A percentile compares a stretch with the other conserved stretches of the same genome.
Evolutionary conservation across 805 yeast genomes (phyloP).

Genomic region (Zygoascus bituminiphila): DNA sequence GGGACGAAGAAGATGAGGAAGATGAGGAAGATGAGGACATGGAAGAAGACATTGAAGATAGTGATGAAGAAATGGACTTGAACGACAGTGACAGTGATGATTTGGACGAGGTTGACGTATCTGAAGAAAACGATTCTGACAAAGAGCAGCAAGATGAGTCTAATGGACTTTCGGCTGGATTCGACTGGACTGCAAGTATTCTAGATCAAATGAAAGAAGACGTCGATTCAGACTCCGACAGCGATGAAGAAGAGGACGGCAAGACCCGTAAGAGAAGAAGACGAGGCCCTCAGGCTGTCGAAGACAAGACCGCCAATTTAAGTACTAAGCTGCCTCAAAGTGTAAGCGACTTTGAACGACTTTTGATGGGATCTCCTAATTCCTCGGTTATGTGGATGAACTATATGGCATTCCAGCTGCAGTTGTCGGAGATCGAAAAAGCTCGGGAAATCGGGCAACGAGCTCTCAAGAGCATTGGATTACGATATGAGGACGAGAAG

Average conservation of each 20-base stretch:
- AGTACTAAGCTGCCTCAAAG: conserved; percentile 86
- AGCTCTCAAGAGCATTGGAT: conserved; percentile 82
- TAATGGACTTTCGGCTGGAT: conserved; percentile 71
- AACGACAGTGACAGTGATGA: conserved; percentile 21
- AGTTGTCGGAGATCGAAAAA: conserved; percentile 85
- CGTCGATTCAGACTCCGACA: conserved; percentile 36
- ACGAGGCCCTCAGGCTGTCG: conserved; percentile 44
- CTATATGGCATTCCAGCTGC: conserved; percentile 96
- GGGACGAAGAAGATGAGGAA: conserved; percentile 20
- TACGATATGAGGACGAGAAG: conserved; percentile 88
- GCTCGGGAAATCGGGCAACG: conserved; percentile 91
- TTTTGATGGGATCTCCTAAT: conserved; percentile 85
- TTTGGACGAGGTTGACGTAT: conserved; percentile 29
- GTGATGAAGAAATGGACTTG: conserved; percentile 21
- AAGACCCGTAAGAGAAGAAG: conserved; percentile 21
- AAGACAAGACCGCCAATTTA: conserved; percentile 80
- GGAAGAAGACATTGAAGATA: conserved; percentile 28
- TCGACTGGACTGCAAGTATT: conserved; percentile 92
- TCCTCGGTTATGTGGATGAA: conserved; percentile 95
- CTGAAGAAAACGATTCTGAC: conserved; percentile 25
- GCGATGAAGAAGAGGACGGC: conserved; percentile 45
- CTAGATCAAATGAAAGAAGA: conserved; percentile 54
- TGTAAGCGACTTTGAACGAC: conserved; percentile 81
- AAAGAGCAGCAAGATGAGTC: conserved; percentile 19
- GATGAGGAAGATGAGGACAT: conserved; percentile 23